Base-by-base conservation (phyloP, 495 filamentous ascomycete genomes). In the Neurospora discreta region DNA sequence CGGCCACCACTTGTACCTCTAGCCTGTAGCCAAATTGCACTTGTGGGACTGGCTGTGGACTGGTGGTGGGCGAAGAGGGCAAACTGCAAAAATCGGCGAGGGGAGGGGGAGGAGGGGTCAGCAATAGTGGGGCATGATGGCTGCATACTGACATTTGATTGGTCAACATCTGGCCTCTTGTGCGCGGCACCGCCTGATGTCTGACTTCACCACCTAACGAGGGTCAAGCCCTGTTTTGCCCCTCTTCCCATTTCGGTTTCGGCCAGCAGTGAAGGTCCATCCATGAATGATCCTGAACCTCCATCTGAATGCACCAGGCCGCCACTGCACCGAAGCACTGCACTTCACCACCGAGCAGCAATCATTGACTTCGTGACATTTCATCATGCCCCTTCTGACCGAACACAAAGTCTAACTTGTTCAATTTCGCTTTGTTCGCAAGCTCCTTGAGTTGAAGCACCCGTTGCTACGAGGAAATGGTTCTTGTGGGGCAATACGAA, bases 151-250 rank as follows among this genome's bases (percentile, higher is more conserved):
- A 73, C 74, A 70, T 73, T 76, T 74, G 71, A 76, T 77, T 77
- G 75, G 74, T 71, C 72, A 36, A 3, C 6, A 52, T 71, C 40
- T 15, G 69, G 13, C 44, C 39, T 72, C 72, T 76, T 78, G 75
- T 77, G 77, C 75, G 74, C 71, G 69, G 46, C 52, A 26, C 41
- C 74, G 75, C 71, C 75, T 77, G 78, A 77, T 78, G 71, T 65
- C 52, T 69, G 72, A 75, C 75, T 73, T 58, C 68, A 70, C 71
- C 68, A 39, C 39, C 39, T 39, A 71, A 71, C 68, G 77, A 80
- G 75, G 78, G 78, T 78, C 78, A 80, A 78, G 78, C 77, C 77
- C 77, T 79, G 78, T 74, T 78, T 77, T 78, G 78, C 77, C 78
- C 77, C 78, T 78, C 78, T 72, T 73, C 67, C 8, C 70, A 65